These are phyloP conservation scores for Tolypocladium ovalisporum DNA, from an alignment of 2,329 filamentous ascomycete species.

Conservation along the genomic window DNA sequence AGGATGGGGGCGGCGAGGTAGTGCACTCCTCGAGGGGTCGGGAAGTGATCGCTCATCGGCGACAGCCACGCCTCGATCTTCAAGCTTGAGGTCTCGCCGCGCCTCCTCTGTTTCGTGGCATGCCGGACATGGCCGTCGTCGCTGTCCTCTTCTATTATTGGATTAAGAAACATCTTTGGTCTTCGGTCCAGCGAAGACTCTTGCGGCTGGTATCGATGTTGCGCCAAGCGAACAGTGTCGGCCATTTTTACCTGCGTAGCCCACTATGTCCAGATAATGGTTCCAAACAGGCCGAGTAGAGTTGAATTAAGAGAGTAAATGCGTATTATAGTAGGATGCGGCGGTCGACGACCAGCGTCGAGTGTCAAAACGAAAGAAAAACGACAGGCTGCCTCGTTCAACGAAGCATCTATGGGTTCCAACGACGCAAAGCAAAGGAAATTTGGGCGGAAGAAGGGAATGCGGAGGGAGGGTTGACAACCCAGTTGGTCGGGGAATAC, in stretches of 20 bases:
- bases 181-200: conserved; percentile 47
- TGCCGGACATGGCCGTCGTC: conserved; percentile 23
- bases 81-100: conserved; percentile 26
- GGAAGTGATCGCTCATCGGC: conserved; percentile 55
- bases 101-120: conserved; percentile 11
- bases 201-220: conserved; percentile 29
- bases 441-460: conserved; percentile 23
- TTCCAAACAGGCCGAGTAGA: not conserved
- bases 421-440: conserved; percentile 13
- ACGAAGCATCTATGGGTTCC: conserved; percentile 25
- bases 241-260: conserved; percentile 32
- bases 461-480: conserved; percentile 17
- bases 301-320: not conserved
- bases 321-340: conserved; percentile 8
- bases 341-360: conserved; percentile 26
- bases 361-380: conserved; percentile 12
- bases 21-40: conserved; percentile 57
- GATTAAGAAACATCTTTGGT: conserved; percentile 46
- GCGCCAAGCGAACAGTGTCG: conserved; percentile 17
- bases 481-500: conserved; percentile 13
- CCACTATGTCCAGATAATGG: conserved; percentile 20
- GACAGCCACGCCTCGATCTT: conserved; percentile 49
- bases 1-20: conserved; percentile 53
- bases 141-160: conserved; percentile 50
- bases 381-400: conserved; percentile 34